These are phyloP conservation scores for Pseudogymnoascus sp. DNA, from an alignment of 2,329 filamentous ascomycete genomes.

Conservation along the genomic window DNA sequence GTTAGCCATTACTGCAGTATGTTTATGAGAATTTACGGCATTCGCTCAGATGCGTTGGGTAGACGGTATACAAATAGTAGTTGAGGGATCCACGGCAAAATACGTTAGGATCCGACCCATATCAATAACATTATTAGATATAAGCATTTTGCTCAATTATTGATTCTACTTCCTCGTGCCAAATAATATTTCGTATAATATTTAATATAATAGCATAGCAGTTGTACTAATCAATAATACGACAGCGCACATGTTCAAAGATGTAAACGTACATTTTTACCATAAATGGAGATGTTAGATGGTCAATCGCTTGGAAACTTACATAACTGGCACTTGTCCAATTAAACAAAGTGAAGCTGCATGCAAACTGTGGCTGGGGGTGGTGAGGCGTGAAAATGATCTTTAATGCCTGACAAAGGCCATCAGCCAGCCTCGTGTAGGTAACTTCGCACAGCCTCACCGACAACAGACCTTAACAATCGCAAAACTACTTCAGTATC, in stretches of 20 bases:
- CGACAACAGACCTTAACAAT: not conserved
- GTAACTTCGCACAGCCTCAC: not conserved
- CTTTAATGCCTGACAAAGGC: too few species aligned
- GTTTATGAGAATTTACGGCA: not conserved
- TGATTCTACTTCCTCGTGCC: constrained; percentile 20
- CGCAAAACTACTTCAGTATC: not conserved
- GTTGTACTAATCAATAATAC: not conserved
- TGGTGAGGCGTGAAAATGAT: too few species aligned
- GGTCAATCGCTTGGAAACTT: not conserved
- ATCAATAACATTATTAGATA: not conserved
- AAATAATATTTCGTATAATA: not conserved
- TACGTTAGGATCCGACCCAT: not conserved
- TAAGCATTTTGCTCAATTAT: not conserved
- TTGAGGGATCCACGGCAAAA: not conserved
- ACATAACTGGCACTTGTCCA: not conserved
- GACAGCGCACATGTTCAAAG: too few species aligned
- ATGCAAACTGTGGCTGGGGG: too few species aligned
- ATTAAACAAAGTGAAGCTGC: not conserved
- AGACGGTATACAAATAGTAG: not conserved
- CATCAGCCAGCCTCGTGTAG: not conserved
- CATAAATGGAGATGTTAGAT: not conserved
- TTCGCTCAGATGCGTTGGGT: not conserved
- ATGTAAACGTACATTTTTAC: not conserved
- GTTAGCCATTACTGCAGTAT: not conserved
- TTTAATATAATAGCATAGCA: not conserved